Conservation (phyloP, 2,329 filamentous ascomycete species). For the Furcasterigmium sp. region DNA sequence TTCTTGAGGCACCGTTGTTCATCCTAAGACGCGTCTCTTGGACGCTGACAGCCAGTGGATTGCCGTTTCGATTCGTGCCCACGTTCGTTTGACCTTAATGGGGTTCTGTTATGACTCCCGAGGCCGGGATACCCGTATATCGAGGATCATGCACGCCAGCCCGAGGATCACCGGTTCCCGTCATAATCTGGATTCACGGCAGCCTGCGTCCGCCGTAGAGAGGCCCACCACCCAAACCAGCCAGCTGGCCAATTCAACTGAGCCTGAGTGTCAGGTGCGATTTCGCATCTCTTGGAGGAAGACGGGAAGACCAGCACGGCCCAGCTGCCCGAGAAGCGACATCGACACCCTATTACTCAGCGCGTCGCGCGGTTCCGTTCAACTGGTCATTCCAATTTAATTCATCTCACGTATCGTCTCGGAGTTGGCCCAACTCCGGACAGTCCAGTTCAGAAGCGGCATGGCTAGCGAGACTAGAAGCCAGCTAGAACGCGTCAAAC, state of each 20-base stretch:
- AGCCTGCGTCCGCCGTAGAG: background rate
- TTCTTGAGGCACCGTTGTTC: background rate
- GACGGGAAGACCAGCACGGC: too few relatives aligned
- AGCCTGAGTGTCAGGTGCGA: too few relatives aligned
- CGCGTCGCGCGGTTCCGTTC: too few relatives aligned
- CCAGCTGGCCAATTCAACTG: too few relatives aligned
- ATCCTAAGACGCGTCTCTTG: conserved; percentile 16
- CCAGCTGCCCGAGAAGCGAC: too few relatives aligned
- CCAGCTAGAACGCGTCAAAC: background rate
- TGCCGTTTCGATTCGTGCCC: conserved; percentile 4
- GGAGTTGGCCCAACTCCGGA: background rate
- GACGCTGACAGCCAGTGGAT: conserved; percentile 10
- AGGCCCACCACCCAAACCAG: too few relatives aligned
- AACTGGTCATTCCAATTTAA: too few relatives aligned
- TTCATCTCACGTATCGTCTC: background rate
- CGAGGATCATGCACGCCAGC: conserved; percentile 2
- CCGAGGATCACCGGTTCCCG: conserved; percentile 8
- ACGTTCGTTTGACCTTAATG: conserved; percentile 14
- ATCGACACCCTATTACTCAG: too few relatives aligned
- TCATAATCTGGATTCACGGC: conserved; percentile 2
- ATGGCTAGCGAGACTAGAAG: background rate
- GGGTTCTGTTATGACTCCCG: conserved; percentile 9
- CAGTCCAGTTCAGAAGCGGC: background rate
- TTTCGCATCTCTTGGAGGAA: too few relatives aligned
- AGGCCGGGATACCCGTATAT: conserved; percentile 8